These are phyloP conservation scores for Geranomyces variabilis DNA, from an alignment of 192 early-diverging fungal genomes.

Conservation along the genomic window DNA sequence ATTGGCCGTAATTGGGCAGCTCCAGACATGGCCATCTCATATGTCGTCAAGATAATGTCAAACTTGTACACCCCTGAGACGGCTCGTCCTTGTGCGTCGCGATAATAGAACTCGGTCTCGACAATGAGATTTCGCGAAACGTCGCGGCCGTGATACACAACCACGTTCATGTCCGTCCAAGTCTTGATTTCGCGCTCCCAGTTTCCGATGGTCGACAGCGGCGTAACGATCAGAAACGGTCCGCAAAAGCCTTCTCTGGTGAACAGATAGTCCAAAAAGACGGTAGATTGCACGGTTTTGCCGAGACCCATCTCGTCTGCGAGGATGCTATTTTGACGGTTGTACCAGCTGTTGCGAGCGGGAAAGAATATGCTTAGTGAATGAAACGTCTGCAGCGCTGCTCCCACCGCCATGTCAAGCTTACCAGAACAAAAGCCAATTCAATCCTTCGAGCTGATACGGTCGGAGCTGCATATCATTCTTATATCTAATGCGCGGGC, in stretches of 20 bases:
- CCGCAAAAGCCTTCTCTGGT: slow-evolving; percentile 63
- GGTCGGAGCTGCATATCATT: slow-evolving; percentile 70
- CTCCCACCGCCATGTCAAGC: too few relatives aligned
- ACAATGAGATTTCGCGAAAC: slow-evolving; percentile 74
- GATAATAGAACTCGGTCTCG: slow-evolving; percentile 80
- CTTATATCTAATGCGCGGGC: slow-evolving; percentile 52
- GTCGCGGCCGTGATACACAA: slow-evolving; percentile 74
- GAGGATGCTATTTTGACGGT: slow-evolving; percentile 64
- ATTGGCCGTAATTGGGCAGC: slow-evolving; percentile 72
- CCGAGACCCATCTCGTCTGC: slow-evolving; percentile 66
- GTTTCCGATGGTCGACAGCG: slow-evolving; percentile 62
- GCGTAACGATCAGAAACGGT: slow-evolving; percentile 73
- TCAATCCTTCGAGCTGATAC: slow-evolving; percentile 84
- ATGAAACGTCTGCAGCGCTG: too few relatives aligned
- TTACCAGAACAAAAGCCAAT: slow-evolving; percentile 78
- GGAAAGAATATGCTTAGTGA: background rate
- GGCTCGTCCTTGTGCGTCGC: slow-evolving; percentile 45
- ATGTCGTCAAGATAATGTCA: slow-evolving; percentile 63
- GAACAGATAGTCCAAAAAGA: slow-evolving; percentile 74
- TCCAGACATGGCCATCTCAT: slow-evolving; percentile 65
- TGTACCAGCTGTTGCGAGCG: slow-evolving; percentile 62
- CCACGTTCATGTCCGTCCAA: slow-evolving; percentile 76
- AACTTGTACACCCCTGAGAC: slow-evolving; percentile 54
- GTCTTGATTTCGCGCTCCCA: slow-evolving; percentile 75
- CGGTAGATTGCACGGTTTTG: slow-evolving; percentile 79